Base-by-base conservation (phyloP, 768 basidiomycete species). In the Lentinula edodes region DNA sequence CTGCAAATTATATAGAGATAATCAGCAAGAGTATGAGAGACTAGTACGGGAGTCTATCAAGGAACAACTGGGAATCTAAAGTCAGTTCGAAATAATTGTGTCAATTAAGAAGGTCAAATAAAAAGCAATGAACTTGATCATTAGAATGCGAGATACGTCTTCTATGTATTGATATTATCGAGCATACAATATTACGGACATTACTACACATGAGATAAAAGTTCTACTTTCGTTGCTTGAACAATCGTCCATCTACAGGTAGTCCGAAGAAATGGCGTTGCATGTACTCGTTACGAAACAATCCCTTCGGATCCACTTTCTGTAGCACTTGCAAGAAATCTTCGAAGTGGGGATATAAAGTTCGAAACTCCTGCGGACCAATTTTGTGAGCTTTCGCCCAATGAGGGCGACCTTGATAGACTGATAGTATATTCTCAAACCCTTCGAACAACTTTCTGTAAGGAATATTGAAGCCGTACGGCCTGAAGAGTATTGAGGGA, bases 1-100 rank as follows among this genome's bases (percentile, higher is more conserved):
- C 70, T 95, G 94, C 80, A 98, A 98, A 76, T 77, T 98, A 61
- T 98, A 96, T 73, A 83, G 96, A 62, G 95, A 97, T 65, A 88
- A 97, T 72, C 84, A 82, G 62, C 75, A 79, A 65, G 93, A 98
- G 73, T 98, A 97, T 73, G 95, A 97, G 72, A 82, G 91, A 65
- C 77, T 85, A 45, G 94, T 98, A 39, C 79, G 90, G 66, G 83
- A 85, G 70, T 89, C 90, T 56, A 91, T 98, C 67, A 86, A 79
- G 67, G 86, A 91, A 68, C 93, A 96, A 72, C 78, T 98, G 66
- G 95, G 91, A 23, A 74, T 93, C 61, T 91, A 43, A 61, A 48
- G 15, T 20, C n/a, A 9, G 34, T 13, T 58, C 32, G 0, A 28
- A 28, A 4, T 28, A 28, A 28, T 28, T 28, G 28, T 28, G 28